phyloP scores from a whole-genome alignment of 2,329 filamentous ascomycete genomes.

The Rutstroemia sp. region DNA sequence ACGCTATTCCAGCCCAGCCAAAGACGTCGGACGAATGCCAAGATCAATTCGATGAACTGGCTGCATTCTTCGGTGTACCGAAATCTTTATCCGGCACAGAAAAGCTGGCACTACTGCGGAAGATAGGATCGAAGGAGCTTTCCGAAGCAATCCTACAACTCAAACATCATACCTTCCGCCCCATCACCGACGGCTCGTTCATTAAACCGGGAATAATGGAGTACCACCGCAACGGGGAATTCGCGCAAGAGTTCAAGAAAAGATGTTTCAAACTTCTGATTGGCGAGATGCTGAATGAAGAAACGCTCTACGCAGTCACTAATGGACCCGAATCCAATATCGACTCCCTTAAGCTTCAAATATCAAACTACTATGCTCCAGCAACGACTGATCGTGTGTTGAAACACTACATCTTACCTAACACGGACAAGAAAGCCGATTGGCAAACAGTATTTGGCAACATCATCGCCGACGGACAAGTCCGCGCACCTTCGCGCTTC shows the following conservation, averaged over 20 bases:
- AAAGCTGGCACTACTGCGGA: conserved; percentile 31
- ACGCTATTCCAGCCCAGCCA: conserved; percentile 38
- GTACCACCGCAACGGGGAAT: conserved; percentile 32
- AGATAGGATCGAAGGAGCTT: conserved; percentile 29
- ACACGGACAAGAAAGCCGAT: conserved; percentile 26
- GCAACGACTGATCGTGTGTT: conserved; percentile 32
- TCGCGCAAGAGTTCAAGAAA: conserved; percentile 33
- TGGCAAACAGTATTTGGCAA: conserved; percentile 35
- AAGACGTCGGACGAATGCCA: conserved; percentile 33
- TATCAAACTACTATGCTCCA: conserved; percentile 38
- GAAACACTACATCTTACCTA: conserved; percentile 31
- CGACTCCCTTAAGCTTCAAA: conserved; percentile 32
- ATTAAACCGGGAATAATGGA: conserved; percentile 33
- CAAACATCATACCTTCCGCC: conserved; percentile 39
- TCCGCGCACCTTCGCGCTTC: conserved; percentile 32
- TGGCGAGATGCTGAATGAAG: conserved; percentile 38
- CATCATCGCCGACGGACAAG: conserved; percentile 36
- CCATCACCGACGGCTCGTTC: conserved; percentile 37
- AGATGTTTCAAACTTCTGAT: conserved; percentile 33
- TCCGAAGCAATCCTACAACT: conserved; percentile 32
- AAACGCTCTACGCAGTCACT: conserved; percentile 36
- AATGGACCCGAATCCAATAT: conserved; percentile 31
- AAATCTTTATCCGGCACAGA: conserved; percentile 16
- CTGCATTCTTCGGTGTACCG: conserved; percentile 30
- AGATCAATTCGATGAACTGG: conserved; percentile 37